Base-by-base conservation (phyloP, 2,329 filamentous ascomycete species). In the Colletotrichum sp. region DNA sequence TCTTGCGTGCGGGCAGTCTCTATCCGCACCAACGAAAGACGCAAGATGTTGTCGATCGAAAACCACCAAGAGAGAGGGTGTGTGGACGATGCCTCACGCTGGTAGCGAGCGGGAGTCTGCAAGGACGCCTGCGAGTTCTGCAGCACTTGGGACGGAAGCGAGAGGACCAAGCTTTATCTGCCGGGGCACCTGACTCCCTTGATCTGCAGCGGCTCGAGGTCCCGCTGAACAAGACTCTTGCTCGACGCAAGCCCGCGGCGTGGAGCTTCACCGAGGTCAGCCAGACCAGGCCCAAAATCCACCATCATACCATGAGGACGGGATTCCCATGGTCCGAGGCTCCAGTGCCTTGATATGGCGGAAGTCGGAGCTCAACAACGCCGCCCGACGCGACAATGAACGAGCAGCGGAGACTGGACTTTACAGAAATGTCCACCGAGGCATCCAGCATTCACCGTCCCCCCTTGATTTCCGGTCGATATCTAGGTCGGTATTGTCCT, bases 221-320 rank as follows among this genome's bases (percentile, higher is more conserved):
- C 68, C 72, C 72, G 72, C 72, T 72, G 62, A 75, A 75, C 72
- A 75, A 75, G 72, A 75, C 68, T 72, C 18, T 67, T 52, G 36
- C 36, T 57, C 26, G 34, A 36, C 69, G 68, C 66, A 36, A 24
- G 39, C 18, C 13, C 15, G 30, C 32, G 39, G 24, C 57, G 73
- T 59, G 63, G 68, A 68, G 63, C 57, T 9, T 28, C 36, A 24
- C 57, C 28, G 22, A 59, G 34, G 28, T 64, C 62, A 67, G 52
- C 62, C 44, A 60, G 62, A 13, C 72, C 52, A 24, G 55, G 68
- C 63, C 44, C 63, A 68, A 6, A 48, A 22, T 60, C 30, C 36
- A 63, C 59, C 59, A 59, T 63, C 18, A 72, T 26, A 30, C 16
- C 22, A 48, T 24, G n/a, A 68, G 34, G 22, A 34, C 55, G 57